These are phyloP conservation scores for Casaregolazyma suthepensis DNA, from an alignment of 1,139 yeast species.

Conservation along the genomic window DNA sequence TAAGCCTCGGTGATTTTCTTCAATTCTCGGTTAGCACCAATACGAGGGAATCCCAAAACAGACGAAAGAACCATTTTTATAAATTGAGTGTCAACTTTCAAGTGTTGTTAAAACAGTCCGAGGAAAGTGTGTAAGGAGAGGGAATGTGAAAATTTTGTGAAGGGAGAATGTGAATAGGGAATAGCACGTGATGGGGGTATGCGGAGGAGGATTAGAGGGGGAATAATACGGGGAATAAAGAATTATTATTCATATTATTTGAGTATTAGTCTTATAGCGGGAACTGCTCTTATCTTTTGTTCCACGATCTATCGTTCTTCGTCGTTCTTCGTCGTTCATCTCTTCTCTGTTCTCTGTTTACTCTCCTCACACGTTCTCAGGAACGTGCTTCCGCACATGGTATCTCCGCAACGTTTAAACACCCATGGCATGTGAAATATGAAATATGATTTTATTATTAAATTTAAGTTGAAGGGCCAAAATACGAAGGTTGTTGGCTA, in stretches of 20 bases:
- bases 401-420: not conserved
- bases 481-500: not conserved
- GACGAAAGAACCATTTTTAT: conserved; percentile 83
- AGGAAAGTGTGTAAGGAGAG: conserved; percentile 4
- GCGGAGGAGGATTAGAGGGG: not conserved
- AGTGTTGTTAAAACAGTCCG: conserved; percentile 1
- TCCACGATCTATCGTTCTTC: no score
- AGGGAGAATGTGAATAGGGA: not conserved
- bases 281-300: no score
- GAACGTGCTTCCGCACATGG: not conserved
- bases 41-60: conserved; percentile 99
- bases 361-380: not conserved
- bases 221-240: no score
- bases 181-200: conserved; percentile 1
- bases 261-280: no score
- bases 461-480: not conserved
- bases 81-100: not conserved
- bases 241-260: no score
- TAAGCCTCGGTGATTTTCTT: conserved; percentile 97
- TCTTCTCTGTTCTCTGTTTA: not conserved
- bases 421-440: not conserved
- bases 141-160: conserved; percentile 7
- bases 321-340: not conserved
- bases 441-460: not conserved
- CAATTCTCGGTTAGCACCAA: conserved; percentile 94